Conservation (phyloP, 1,139 yeast genomes). For the Candida neerlandica region DNA sequence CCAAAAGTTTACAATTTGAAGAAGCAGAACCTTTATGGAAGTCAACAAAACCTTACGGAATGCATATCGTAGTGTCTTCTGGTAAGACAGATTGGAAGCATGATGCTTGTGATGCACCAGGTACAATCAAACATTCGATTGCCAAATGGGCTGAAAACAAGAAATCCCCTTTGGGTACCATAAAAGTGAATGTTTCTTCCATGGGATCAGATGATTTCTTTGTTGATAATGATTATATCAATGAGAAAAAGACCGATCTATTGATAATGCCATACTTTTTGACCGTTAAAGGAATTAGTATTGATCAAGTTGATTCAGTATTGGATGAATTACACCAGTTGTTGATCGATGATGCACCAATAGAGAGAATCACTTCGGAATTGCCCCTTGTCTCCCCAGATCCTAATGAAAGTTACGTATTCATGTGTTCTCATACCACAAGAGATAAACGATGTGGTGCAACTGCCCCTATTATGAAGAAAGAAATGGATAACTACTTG, state of each 20-base stretch:
- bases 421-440: conserved; percentile 85
- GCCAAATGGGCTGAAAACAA: conserved; percentile 46
- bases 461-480: conserved; percentile 90
- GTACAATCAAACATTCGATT: conserved; percentile 55
- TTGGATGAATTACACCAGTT: conserved; percentile 49
- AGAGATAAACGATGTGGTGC: conserved; percentile 93
- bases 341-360: conserved; percentile 24
- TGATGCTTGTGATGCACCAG: conserved; percentile 60
- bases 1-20: conserved; percentile 56
- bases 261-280: conserved; percentile 77
- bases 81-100: conserved; percentile 85
- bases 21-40: conserved; percentile 59
- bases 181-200: conserved; percentile 58
- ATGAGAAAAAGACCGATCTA: conserved; percentile 54
- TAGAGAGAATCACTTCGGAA: conserved; percentile 9
- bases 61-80: conserved; percentile 80
- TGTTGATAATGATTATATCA: conserved; percentile 42
- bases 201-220: conserved; percentile 41
- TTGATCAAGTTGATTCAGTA: conserved; percentile 46
- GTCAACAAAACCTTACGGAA: conserved; percentile 65
- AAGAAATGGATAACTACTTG: conserved; percentile 72
- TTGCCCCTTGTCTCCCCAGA: conserved; percentile 24
- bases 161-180: conserved; percentile 23
- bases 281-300: conserved; percentile 59
- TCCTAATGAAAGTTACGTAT: conserved; percentile 56